Base-by-base conservation (phyloP, 176 grass and related monocot species). In the Typha latifolia region DNA sequence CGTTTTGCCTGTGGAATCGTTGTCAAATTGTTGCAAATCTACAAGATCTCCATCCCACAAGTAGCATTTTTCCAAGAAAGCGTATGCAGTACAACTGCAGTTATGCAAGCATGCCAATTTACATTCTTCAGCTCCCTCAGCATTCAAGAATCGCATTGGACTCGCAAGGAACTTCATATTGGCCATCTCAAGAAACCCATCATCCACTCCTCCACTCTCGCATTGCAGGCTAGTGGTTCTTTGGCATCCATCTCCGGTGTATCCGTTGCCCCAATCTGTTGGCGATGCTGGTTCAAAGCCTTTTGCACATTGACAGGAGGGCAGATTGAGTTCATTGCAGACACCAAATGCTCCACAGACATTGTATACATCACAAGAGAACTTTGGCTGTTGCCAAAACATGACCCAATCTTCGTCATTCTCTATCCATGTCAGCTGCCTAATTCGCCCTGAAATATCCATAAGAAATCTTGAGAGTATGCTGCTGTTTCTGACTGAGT, bases 21-120 rank as follows among this genome's bases (percentile, higher is more conserved):
- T 82, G 22, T 71, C 57, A 56, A 76, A 53, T 12, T 96, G 80
- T 59, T 90, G 84, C 24, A 91, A 79, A 66, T 91, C 85, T 16
- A 81, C 6, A 23, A 96, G 64, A 62, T 84, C 79, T 23, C 77
- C 82, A 2, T 85, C 27, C 91, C 82, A 96, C 32, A 96, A 62
- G 64, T 67, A 90, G 68, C 91, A 96, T 22, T 84, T 69, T 26
- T 37, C 65, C 22, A 83, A 62, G 55, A 80, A 91, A 10, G 87
- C 67, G 65, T 91, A 96, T 26, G 87, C 91, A 21, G 69, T 82
- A 49, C 91, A 96, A 21, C 73, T 68, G 73, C 91, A 96, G 15
- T 52, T 88, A 1, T 29, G 88, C 68, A 91, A 73, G 77, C 91
- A 96, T 61, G 73, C 76, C 3, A 20, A 37, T 34, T 83, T 66